Evolutionary conservation across 2,329 filamentous ascomycete genomes (phyloP).

Genomic region (Simplicillium aogashimaense): DNA sequence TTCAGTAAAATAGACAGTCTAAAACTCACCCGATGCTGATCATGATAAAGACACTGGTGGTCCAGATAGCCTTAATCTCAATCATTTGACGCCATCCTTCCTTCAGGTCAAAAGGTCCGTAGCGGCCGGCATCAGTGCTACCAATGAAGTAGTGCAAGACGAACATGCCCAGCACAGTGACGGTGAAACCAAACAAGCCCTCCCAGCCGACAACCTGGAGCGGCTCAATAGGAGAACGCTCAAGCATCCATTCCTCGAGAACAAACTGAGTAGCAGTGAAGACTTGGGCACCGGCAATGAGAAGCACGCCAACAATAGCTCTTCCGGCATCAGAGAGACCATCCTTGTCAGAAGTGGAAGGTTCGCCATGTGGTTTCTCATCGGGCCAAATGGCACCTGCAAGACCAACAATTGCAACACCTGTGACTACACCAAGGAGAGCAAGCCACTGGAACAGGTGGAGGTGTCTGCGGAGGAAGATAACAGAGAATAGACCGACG

Average conservation of each 20-base stretch:
- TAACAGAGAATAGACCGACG: constrained; percentile 86
- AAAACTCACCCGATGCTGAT: constrained; percentile 75
- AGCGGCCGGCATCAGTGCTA: constrained; percentile 58
- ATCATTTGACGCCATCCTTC: constrained; percentile 80
- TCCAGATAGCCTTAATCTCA: constrained; percentile 56
- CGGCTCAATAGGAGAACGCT: constrained; percentile 57
- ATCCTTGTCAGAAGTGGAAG: constrained; percentile 22
- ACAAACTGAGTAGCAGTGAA: constrained; percentile 97
- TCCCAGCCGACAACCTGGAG: constrained; percentile 94
- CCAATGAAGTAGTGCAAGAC: constrained; percentile 72
- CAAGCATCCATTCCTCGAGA: constrained; percentile 84
- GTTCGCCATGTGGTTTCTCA: constrained; percentile 35
- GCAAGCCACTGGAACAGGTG: constrained; percentile 88
- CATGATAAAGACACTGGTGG: constrained; percentile 88
- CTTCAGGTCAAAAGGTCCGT: constrained; percentile 82
- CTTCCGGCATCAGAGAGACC: constrained; percentile 22
- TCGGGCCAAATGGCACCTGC: constrained; percentile 75
- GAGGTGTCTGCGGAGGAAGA: constrained; percentile 75
- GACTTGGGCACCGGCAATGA: constrained; percentile 91
- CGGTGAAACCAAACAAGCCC: constrained; percentile 77
- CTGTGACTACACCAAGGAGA: constrained; percentile 74
- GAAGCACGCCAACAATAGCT: constrained; percentile 71
- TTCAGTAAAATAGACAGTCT: constrained; percentile 1
- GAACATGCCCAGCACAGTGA: constrained; percentile 71
- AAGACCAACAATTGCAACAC: constrained; percentile 82